Conservation (phyloP, 805 yeast genomes). For the Saccharomycopsis fermentans region DNA sequence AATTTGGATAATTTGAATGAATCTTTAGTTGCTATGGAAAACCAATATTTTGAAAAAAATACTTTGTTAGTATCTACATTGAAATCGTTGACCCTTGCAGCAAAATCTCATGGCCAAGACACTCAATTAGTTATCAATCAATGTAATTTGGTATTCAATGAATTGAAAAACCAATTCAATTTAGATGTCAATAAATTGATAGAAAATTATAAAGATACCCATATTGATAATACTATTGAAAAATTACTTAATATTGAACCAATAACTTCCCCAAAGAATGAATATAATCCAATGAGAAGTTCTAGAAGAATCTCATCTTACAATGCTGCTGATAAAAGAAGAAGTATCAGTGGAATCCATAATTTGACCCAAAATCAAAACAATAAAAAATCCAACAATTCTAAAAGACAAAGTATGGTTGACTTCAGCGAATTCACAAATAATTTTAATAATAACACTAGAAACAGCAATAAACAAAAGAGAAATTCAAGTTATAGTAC, state of each 20-base stretch:
- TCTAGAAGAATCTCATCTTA: conserved; percentile 4
- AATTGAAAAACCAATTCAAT: conserved; percentile 28
- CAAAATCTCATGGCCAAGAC: conserved; percentile 41
- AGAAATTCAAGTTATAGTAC: background rate
- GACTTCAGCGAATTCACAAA: conserved; percentile 17
- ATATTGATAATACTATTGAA: conserved; percentile 12
- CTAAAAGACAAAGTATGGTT: conserved; percentile 8
- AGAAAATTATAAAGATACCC: conserved; percentile 27
- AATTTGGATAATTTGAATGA: conserved; percentile 38
- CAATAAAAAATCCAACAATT: conserved; percentile 6
- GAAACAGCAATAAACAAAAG: background rate
- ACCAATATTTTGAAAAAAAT: conserved; percentile 38
- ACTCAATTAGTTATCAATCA: conserved; percentile 35
- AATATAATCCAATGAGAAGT: background rate
- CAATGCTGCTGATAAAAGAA: conserved; percentile 5
- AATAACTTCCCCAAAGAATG: background rate
- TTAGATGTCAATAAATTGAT: conserved; percentile 21
- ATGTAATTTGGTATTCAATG: conserved; percentile 36
- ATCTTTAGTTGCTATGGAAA: conserved; percentile 40
- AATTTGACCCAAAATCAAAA: background rate
- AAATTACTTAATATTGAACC: conserved; percentile 7
- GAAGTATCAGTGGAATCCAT: conserved; percentile 3
- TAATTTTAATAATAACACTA: background rate
- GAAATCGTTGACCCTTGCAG: conserved; percentile 32
- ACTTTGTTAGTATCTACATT: conserved; percentile 34